A percentile compares a stretch with the other conserved stretches of the same genome.
These are phyloP conservation scores for Silene uniflora DNA, from an alignment of 148 eudicot species.

Conservation along the genomic window DNA sequence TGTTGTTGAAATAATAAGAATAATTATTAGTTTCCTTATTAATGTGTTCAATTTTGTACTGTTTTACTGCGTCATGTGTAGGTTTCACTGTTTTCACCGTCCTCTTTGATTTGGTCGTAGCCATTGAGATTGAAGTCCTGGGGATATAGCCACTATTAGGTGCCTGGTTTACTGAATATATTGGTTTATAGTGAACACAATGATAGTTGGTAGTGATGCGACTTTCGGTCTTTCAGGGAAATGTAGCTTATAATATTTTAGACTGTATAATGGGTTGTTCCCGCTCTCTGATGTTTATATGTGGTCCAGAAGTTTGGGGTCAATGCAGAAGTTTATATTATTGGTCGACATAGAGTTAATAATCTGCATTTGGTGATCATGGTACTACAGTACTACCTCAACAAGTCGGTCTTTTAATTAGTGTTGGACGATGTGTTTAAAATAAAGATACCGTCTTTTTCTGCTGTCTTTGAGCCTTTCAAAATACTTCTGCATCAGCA, in stretches of 20 bases:
- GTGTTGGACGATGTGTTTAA: background rate
- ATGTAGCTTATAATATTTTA: background rate
- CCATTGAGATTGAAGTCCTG: background rate
- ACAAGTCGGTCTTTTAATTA: background rate
- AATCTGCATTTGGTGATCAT: background rate
- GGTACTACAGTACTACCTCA: constrained; percentile 7
- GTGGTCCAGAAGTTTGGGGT: background rate
- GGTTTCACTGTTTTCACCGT: too few relatives aligned
- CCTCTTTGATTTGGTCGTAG: background rate
- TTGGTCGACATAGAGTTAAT: background rate
- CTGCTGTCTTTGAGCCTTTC: background rate
- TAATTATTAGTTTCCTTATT: background rate
- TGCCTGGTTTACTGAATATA: background rate
- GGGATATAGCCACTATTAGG: background rate
- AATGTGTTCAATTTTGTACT: background rate
- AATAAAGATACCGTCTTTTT: background rate
- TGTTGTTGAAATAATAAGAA: background rate
- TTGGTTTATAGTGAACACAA: background rate
- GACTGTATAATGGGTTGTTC: background rate
- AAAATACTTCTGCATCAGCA: background rate
- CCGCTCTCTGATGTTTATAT: background rate
- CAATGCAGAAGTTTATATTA: background rate
- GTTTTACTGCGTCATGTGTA: too few relatives aligned
- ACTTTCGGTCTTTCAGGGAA: background rate
- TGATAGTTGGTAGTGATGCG: background rate